Evolutionary conservation across 106 monocot genomes (phyloP).

Genomic region (Agapanthus africanus): DNA sequence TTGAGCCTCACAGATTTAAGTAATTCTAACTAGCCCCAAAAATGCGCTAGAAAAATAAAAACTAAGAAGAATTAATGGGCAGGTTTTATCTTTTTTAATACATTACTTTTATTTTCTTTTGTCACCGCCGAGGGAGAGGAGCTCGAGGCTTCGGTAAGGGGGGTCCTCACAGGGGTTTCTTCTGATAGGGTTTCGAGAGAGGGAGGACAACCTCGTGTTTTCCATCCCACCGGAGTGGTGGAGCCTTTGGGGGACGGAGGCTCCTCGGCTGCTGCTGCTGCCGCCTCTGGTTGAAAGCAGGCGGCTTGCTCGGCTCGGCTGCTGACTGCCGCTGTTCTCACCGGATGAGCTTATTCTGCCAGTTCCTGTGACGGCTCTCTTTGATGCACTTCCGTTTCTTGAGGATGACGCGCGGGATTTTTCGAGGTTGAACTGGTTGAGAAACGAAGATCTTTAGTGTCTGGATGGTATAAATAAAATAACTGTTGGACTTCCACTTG

Average conservation of each 20-base stretch:
- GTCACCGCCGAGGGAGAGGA: constrained; percentile 39
- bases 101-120: constrained; percentile 42
- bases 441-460: neutral
- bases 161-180: constrained; percentile 24
- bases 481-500: no score
- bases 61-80: no score
- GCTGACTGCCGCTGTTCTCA: constrained; percentile 37
- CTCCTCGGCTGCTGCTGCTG: constrained; percentile 29
- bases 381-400: constrained; percentile 52
- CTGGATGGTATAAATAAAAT: no score
- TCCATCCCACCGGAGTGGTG: no score
- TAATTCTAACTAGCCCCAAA: no score
- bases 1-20: no score
- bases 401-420: constrained; percentile 39
- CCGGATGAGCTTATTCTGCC: constrained; percentile 27
- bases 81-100: no score
- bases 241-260: constrained; percentile 27
- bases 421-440: constrained; percentile 16
- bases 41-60: no score
- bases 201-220: constrained; percentile 18
- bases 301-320: constrained; percentile 23
- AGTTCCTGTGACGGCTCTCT: constrained; percentile 31
- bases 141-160: constrained; percentile 37
- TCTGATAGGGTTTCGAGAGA: constrained; percentile 21
- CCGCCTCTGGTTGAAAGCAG: constrained; percentile 34